Percentiles rank a stretch among this genome's conserved stretches.
phyloP scores from a whole-genome alignment of 2,329 filamentous ascomycete species.

The Calycina herbarum region DNA sequence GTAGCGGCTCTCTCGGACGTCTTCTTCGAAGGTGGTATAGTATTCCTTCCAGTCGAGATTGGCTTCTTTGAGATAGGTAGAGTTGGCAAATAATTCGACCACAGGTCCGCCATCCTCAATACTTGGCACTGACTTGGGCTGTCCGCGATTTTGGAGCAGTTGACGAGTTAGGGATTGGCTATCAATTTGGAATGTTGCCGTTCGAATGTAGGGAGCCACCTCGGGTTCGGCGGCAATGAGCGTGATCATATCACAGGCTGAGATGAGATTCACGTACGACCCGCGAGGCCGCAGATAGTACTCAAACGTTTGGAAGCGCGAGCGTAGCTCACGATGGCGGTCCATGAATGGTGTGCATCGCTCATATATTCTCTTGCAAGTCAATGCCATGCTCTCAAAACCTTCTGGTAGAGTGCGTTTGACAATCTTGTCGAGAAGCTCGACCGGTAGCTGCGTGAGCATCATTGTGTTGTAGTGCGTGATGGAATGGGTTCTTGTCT shows the following conservation, averaged over 20 bases:
- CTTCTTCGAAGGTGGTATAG: slow-evolving; percentile 13
- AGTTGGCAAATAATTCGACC: slow-evolving; percentile 15
- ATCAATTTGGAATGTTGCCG: neutral
- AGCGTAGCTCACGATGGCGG: neutral
- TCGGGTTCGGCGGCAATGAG: neutral
- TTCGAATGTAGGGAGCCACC: neutral
- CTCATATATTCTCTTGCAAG: neutral
- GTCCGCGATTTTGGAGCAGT: slow-evolving; percentile 1
- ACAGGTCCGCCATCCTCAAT: slow-evolving; percentile 12
- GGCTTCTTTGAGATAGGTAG: slow-evolving; percentile 14
- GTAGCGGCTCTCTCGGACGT: slow-evolving; percentile 14
- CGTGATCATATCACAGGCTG: neutral
- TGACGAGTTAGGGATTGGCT: neutral
- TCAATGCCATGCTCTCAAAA: neutral
- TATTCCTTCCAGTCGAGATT: slow-evolving; percentile 17
- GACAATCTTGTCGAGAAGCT: neutral
- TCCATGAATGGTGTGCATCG: neutral
- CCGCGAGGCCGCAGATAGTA: neutral
- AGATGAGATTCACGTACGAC: neutral
- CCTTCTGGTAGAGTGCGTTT: neutral
- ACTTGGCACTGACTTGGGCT: slow-evolving; percentile 12
- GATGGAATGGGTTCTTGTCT: neutral
- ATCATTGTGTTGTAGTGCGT: neutral
- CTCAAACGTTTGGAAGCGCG: neutral
- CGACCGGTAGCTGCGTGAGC: neutral